A percentile compares a stretch with the other conserved stretches of the same genome.
phyloP scores from a whole-genome alignment of 169 alveolate genomes.

The Cryptosporidium muris region DNA sequence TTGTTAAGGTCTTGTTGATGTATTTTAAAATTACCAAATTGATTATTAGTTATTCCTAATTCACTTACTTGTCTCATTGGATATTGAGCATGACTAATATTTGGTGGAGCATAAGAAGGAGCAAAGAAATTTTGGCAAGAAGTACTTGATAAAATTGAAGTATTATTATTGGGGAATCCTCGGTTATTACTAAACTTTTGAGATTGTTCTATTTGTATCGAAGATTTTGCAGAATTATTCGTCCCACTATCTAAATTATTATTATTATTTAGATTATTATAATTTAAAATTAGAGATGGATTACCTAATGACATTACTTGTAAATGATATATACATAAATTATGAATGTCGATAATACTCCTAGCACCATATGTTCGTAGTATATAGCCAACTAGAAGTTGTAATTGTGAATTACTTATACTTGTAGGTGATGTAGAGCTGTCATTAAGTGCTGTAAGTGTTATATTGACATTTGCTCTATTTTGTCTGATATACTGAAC shows the following conservation, averaged over 20 bases:
- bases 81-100: constrained; percentile 8
- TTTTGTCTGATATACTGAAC: constrained; percentile 59
- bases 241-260: constrained; percentile 9
- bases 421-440: constrained; percentile 38
- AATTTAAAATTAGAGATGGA: constrained; percentile 6
- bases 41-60: constrained; percentile 18
- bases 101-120: constrained; percentile 56
- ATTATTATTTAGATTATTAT: not conserved
- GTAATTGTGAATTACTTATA: constrained; percentile 58
- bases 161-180: not conserved
- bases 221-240: not conserved
- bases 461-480: constrained; percentile 39
- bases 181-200: not conserved
- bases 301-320: constrained; percentile 62
- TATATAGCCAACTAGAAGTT: constrained; percentile 10
- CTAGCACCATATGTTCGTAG: constrained; percentile 57
- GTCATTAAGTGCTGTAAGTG: constrained; percentile 37
- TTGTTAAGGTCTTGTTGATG: constrained; percentile 32
- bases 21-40: constrained; percentile 23
- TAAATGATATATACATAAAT: constrained; percentile 46
- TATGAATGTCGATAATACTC: constrained; percentile 27
- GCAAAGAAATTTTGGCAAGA: constrained; percentile 44
- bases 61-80: constrained; percentile 21
- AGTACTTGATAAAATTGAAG: constrained; percentile 14
- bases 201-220: constrained; percentile 2